These are phyloP conservation scores for Pythium sp. DNA, from an alignment of 352 stramenopile genomes.

Conservation along the genomic window DNA sequence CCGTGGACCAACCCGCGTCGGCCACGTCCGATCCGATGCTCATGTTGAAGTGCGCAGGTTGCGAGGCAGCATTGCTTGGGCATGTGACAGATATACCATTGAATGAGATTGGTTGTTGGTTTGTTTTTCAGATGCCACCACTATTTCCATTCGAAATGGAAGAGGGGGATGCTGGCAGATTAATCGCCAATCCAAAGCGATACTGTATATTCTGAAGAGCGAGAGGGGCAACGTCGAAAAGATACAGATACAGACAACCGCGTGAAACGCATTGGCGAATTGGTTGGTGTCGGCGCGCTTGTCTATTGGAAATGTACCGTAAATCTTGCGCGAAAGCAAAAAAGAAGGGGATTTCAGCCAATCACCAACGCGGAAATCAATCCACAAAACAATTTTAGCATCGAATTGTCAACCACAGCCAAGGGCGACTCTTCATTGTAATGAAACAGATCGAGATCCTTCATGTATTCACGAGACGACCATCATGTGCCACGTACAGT, in stretches of 20 bases:
- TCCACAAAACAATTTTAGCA: neutral
- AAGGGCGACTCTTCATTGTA: neutral
- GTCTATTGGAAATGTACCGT: neutral
- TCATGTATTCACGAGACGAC: neutral
- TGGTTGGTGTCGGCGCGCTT: neutral
- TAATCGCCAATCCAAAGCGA: neutral
- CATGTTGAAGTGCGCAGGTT: neutral
- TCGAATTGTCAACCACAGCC: neutral
- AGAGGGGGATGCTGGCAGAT: neutral
- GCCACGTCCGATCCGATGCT: neutral
- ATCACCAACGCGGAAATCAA: neutral
- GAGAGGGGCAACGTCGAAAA: neutral
- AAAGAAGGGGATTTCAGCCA: neutral
- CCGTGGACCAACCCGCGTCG: neutral
- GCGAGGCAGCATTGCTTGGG: neutral
- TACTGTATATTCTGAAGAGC: neutral
- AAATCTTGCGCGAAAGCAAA: neutral
- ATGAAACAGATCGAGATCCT: neutral
- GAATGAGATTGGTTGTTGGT: neutral
- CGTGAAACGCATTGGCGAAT: neutral
- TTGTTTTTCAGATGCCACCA: neutral
- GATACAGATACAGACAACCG: neutral
- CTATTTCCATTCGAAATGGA: neutral
- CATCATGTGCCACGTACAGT: neutral
- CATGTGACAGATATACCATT: neutral